Percentiles rank a stretch among this genome's conserved stretches.
phyloP scores from a whole-genome alignment of 2,329 filamentous ascomycete species.

The Fusarium sublunatum region DNA sequence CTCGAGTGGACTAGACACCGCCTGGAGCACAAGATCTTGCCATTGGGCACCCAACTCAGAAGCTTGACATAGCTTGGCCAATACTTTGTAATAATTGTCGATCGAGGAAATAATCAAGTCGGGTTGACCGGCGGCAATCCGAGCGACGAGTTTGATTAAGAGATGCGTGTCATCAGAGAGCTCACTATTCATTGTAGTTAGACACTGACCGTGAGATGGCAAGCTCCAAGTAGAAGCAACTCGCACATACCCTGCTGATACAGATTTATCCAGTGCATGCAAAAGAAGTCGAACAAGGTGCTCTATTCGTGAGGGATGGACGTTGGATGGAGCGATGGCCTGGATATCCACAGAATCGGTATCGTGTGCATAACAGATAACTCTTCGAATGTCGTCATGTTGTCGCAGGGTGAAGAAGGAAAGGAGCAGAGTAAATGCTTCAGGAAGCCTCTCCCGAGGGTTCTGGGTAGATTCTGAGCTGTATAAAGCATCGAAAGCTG shows the following conservation, averaged over 20 bases:
- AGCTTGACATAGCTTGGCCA: constrained; percentile 53
- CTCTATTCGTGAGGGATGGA: constrained; percentile 48
- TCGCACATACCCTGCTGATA: constrained; percentile 42
- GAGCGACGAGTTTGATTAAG: constrained; percentile 53
- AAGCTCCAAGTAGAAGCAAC: neutral
- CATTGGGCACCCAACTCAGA: constrained; percentile 33
- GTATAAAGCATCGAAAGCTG: constrained; percentile 72
- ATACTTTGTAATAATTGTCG: constrained; percentile 54
- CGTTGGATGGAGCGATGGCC: constrained; percentile 49
- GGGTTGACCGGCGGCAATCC: constrained; percentile 42
- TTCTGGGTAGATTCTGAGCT: constrained; percentile 49
- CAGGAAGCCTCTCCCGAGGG: constrained; percentile 51
- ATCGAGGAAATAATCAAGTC: constrained; percentile 41
- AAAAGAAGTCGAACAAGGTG: constrained; percentile 54
- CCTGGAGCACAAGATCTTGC: constrained; percentile 42
- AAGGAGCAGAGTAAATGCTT: constrained; percentile 61
- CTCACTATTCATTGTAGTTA: constrained; percentile 34
- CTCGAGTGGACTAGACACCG: constrained; percentile 48
- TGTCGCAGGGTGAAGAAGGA: constrained; percentile 60
- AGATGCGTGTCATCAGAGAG: constrained; percentile 41
- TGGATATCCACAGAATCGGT: constrained; percentile 52
- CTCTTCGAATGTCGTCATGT: constrained; percentile 61
- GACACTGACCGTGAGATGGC: constrained; percentile 2
- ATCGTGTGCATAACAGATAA: constrained; percentile 60
- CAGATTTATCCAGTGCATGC: constrained; percentile 46